Percentiles rank a stretch among this genome's conserved stretches.
These are phyloP conservation scores for Tolypocladium tropicale DNA, from an alignment of 2,329 filamentous ascomycete species.

Conservation along the genomic window DNA sequence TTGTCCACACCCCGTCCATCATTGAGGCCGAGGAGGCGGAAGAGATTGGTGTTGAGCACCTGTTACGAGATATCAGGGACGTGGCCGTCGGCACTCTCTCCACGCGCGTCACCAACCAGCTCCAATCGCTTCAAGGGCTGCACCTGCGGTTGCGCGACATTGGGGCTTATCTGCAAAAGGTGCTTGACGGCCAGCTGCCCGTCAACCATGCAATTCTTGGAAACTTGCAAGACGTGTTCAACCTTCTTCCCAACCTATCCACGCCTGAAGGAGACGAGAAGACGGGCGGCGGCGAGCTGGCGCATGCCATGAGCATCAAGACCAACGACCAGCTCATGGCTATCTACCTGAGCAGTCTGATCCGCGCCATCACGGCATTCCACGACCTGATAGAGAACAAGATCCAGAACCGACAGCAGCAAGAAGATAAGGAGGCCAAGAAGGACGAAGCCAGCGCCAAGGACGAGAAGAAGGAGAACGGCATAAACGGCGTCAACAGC, in stretches of 20 bases:
- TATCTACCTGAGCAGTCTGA: conserved; percentile 94
- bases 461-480: conserved; percentile 46
- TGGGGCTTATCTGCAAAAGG: conserved; percentile 89
- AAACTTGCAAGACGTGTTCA: conserved; percentile 99
- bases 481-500: conserved; percentile 25
- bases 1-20: conserved; percentile 95
- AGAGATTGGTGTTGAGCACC: conserved; percentile 96
- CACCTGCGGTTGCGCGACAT: conserved; percentile 94
- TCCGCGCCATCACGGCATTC: conserved; percentile 96
- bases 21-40: conserved; percentile 99
- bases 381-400: conserved; percentile 99
- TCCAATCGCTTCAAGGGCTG: conserved; percentile 92
- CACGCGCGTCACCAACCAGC: conserved; percentile 92
- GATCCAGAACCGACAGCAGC: conserved; percentile 95
- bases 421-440: conserved; percentile 88
- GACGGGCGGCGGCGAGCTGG: conserved; percentile 67
- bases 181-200: conserved; percentile 82
- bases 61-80: conserved; percentile 94
- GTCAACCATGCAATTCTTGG: conserved; percentile 96
- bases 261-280: conserved; percentile 63
- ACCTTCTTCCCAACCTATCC: conserved; percentile 89
- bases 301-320: conserved; percentile 97
- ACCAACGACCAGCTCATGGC: conserved; percentile 98
- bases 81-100: conserved; percentile 95
- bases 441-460: conserved; percentile 57